These are phyloP conservation scores for Pontederia paniculata DNA, from an alignment of 176 grass and related monocot species.

Conservation along the genomic window DNA sequence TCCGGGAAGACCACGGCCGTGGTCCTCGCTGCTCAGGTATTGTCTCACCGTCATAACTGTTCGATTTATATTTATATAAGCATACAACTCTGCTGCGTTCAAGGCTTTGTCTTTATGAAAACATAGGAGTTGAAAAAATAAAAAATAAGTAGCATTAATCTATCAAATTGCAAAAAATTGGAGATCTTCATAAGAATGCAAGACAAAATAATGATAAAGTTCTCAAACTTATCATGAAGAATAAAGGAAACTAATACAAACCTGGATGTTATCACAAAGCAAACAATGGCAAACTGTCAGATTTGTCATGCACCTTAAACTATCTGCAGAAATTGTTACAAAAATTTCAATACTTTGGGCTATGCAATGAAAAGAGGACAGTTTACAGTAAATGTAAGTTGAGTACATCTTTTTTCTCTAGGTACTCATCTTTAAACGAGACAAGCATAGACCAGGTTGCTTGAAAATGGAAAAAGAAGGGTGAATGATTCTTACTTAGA, in stretches of 20 bases:
- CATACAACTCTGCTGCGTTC: too few species aligned
- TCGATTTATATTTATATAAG: too few species aligned
- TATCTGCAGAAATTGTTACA: slow-evolving; percentile 25
- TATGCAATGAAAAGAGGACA: too few species aligned
- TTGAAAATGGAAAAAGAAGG: background rate
- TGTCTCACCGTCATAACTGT: background rate
- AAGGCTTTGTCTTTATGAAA: too few species aligned
- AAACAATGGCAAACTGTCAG: slow-evolving; percentile 67
- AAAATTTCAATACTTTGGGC: slow-evolving; percentile 11
- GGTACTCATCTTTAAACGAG: background rate
- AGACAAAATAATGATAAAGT: too few species aligned
- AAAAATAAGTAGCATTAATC: too few species aligned
- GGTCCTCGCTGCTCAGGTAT: slow-evolving; percentile 55
- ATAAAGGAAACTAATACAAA: slow-evolving; percentile 21
- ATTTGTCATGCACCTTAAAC: slow-evolving; percentile 45
- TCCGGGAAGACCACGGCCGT: slow-evolving; percentile 84
- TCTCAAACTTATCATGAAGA: background rate
- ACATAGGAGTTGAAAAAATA: too few species aligned
- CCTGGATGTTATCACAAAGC: slow-evolving; percentile 34
- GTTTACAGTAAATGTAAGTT: slow-evolving; percentile 12
- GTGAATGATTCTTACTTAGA: slow-evolving; percentile 22
- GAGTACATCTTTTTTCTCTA: too few species aligned
- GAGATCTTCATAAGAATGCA: background rate
- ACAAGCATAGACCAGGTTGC: background rate
- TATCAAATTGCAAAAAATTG: too few species aligned